Percentiles rank a stretch among this genome's conserved stretches.
These are phyloP conservation scores for Calonectria leucothoes DNA, from an alignment of 2,329 filamentous ascomycete genomes.

Conservation along the genomic window DNA sequence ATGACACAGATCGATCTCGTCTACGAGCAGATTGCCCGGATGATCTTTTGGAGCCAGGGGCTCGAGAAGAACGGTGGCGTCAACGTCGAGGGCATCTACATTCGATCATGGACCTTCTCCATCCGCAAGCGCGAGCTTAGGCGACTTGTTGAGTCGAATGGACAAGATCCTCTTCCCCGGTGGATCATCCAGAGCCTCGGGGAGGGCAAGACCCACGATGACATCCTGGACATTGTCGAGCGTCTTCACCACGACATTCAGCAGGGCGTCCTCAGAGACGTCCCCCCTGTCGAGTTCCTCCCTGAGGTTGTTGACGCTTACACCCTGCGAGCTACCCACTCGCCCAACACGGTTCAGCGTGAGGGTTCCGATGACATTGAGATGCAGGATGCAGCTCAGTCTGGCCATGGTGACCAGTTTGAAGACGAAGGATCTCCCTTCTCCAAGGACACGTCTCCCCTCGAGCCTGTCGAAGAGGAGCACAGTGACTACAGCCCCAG, in stretches of 20 bases:
- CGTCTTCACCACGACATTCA: conserved; percentile 59
- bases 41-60: conserved; percentile 71
- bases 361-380: conserved; percentile 29
- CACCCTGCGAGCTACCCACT: conserved; percentile 31
- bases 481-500: conserved; percentile 25
- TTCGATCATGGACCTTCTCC: conserved; percentile 67
- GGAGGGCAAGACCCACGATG: conserved; percentile 58
- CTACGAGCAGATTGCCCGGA: conserved; percentile 68
- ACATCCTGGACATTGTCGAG: conserved; percentile 60
- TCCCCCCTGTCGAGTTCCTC: conserved; percentile 70
- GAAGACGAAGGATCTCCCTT: conserved; percentile 32
- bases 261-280: conserved; percentile 53
- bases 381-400: conserved; percentile 14
- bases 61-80: conserved; percentile 51
- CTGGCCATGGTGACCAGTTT: conserved; percentile 16
- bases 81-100: conserved; percentile 45
- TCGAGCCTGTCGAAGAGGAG: conserved; percentile 41
- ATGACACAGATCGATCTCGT: conserved; percentile 73
- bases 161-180: conserved; percentile 39
- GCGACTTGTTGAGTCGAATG: conserved; percentile 55
- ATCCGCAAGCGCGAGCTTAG: conserved; percentile 74
- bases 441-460: conserved; percentile 41
- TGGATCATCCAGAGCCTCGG: conserved; percentile 62
- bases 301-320: conserved; percentile 61
- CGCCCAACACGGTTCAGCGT: conserved; percentile 17